A percentile compares a stretch with the other conserved stretches of the same genome.
Evolutionary conservation across 805 yeast species (phyloP).

Genomic region (Crinitomyces ghanaensis): DNA sequence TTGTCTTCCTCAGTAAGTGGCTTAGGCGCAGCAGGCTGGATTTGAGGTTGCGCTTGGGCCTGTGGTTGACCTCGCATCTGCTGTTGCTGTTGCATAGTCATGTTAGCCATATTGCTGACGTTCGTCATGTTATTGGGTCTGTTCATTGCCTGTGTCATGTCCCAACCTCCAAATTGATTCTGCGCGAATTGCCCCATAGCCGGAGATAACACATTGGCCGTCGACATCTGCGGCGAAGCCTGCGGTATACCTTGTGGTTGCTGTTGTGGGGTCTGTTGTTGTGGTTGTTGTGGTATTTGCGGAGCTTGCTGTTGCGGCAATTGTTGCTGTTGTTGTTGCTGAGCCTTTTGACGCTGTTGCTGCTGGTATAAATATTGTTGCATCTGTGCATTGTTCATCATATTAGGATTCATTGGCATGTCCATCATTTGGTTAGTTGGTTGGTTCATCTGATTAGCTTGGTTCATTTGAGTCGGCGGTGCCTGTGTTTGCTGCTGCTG

Average conservation of each 20-base stretch:
- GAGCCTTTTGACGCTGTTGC: slow-evolving; percentile 12
- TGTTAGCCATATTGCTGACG: slow-evolving; percentile 8
- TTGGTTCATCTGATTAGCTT: slow-evolving; percentile 13
- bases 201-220: no score
- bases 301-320: slow-evolving; percentile 14
- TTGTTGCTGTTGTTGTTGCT: slow-evolving; percentile 17
- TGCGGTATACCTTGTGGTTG: no score
- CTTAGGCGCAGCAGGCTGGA: not conserved
- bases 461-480: slow-evolving; percentile 9
- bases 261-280: not conserved
- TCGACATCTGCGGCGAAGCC: no score
- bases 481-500: slow-evolving; percentile 15
- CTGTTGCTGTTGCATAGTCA: slow-evolving; percentile 14
- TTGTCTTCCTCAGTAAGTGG: slow-evolving; percentile 37
- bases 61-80: slow-evolving; percentile 11
- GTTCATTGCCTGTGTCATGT: no score
- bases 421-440: no score
- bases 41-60: slow-evolving; percentile 2
- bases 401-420: not conserved
- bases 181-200: not conserved
- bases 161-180: no score
- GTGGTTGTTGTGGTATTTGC: slow-evolving; percentile 11
- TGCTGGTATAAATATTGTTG: slow-evolving; percentile 12
- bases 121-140: no score
- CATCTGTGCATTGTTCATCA: slow-evolving; percentile 6